Evolutionary conservation across 495 filamentous ascomycete genomes (phyloP).

Genomic region (Trichoderma reesei): DNA sequence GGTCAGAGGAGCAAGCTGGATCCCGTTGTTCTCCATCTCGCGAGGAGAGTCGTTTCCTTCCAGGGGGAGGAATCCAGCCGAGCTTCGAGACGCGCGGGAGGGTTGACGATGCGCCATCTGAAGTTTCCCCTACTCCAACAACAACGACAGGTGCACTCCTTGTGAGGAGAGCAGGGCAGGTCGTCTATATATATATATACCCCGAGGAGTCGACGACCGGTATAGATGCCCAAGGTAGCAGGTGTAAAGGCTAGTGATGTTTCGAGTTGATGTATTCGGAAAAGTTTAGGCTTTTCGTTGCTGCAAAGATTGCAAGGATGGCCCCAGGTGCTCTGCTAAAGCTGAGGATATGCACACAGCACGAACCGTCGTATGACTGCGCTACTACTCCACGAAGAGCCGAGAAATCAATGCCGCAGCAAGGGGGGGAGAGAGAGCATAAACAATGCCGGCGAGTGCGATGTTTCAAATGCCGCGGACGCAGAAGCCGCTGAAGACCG

Average conservation of each 20-base stretch:
- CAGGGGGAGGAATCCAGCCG: constrained; percentile 3
- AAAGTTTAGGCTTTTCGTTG: background rate
- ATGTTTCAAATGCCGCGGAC: background rate
- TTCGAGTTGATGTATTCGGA: background rate
- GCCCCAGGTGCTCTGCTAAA: background rate
- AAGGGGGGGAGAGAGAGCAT: too few relatives aligned
- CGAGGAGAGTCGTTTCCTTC: background rate
- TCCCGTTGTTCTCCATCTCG: constrained; percentile 13
- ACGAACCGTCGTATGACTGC: background rate
- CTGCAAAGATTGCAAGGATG: background rate
- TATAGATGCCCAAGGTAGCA: background rate
- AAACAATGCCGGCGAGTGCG: background rate
- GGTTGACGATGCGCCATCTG: background rate
- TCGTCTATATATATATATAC: background rate
- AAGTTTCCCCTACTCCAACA: background rate
- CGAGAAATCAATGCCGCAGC: background rate
- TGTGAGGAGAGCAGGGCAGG: background rate
- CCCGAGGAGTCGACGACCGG: background rate
- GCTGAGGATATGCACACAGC: background rate
- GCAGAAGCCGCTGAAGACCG: background rate
- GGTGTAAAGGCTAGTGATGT: background rate
- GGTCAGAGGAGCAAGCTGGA: constrained; percentile 34
- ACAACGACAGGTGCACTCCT: background rate
- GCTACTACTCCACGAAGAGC: background rate
- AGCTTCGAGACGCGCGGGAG: constrained; percentile 1